Conservation (phyloP, 2,329 filamentous ascomycete genomes). For the Alternaria brassicae region DNA sequence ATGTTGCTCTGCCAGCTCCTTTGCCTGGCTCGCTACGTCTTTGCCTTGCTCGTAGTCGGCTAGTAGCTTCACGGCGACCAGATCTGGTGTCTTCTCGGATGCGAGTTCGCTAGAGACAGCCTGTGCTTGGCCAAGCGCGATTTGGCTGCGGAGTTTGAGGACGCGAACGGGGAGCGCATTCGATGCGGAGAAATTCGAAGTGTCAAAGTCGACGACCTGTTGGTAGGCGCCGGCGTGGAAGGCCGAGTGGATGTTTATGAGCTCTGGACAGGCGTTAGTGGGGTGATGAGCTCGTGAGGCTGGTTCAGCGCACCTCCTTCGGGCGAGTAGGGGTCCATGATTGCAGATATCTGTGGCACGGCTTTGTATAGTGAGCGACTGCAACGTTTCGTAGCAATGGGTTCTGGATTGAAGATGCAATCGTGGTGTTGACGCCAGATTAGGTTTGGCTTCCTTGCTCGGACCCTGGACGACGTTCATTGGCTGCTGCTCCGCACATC, state of each 20-base stretch:
- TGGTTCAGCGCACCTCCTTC: slow-evolving; percentile 61
- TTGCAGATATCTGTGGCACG: slow-evolving; percentile 2
- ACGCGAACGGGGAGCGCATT: slow-evolving; percentile 80
- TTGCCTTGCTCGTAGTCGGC: slow-evolving; percentile 65
- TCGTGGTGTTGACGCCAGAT: slow-evolving; percentile 42
- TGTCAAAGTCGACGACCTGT: slow-evolving; percentile 84
- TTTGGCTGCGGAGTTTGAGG: slow-evolving; percentile 79
- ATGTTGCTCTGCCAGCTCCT: slow-evolving; percentile 71
- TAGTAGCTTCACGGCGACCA: slow-evolving; percentile 77
- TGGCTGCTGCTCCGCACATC: slow-evolving; percentile 20
- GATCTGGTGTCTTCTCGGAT: slow-evolving; percentile 70
- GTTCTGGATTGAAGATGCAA: slow-evolving; percentile 13
- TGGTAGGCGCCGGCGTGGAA: slow-evolving; percentile 83
- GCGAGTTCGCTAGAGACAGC: slow-evolving; percentile 74
- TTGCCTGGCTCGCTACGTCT: slow-evolving; percentile 63
- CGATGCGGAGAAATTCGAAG: slow-evolving; percentile 75
- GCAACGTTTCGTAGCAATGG: slow-evolving; percentile 8
- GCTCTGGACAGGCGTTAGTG: slow-evolving; percentile 56
- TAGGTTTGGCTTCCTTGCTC: slow-evolving; percentile 42
- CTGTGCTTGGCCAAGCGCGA: slow-evolving; percentile 80
- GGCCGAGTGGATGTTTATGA: slow-evolving; percentile 71
- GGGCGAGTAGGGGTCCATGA: slow-evolving; percentile 66
- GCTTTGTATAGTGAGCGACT: slow-evolving; percentile 2
- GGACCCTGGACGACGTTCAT: slow-evolving; percentile 32
- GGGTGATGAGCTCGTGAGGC: not conserved